Conservation (phyloP, 495 filamentous ascomycete species). For the Pseudomonodictys pantanalensis region DNA sequence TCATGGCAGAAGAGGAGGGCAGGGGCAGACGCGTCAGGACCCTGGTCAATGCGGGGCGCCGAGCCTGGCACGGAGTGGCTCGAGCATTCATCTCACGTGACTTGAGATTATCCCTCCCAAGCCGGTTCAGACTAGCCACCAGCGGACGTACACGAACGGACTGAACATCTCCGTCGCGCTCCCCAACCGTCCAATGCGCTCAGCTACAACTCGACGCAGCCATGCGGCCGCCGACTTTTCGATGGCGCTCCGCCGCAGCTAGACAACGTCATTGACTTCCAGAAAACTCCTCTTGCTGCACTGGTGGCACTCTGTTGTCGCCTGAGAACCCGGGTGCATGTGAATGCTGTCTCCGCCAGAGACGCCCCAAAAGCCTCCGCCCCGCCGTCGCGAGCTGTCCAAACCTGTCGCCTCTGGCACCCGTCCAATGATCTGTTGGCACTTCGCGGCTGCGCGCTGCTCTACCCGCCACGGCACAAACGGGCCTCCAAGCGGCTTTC, state of each 20-base stretch:
- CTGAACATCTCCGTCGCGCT: neutral
- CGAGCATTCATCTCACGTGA: neutral
- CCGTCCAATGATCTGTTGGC: too few species aligned
- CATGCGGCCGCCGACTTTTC: neutral
- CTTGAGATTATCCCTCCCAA: too few species aligned
- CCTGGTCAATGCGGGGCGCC: neutral
- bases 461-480: neutral
- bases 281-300: too few species aligned
- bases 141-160: conserved; percentile 6
- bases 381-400: too few species aligned
- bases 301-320: too few species aligned
- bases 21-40: neutral
- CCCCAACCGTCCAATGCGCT: neutral
- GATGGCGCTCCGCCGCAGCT: neutral
- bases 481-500: neutral
- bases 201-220: neutral
- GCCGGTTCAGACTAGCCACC: neutral
- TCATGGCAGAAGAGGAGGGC: neutral
- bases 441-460: too few species aligned
- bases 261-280: neutral
- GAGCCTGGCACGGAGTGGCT: neutral
- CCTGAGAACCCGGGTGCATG: too few species aligned
- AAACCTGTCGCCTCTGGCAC: too few species aligned
- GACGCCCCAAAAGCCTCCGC: too few species aligned
- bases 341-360: too few species aligned